Percentiles rank a stretch among this genome's conserved stretches.
phyloP scores from a whole-genome alignment of 768 basidiomycete genomes.

The Tricholoma sp. region DNA sequence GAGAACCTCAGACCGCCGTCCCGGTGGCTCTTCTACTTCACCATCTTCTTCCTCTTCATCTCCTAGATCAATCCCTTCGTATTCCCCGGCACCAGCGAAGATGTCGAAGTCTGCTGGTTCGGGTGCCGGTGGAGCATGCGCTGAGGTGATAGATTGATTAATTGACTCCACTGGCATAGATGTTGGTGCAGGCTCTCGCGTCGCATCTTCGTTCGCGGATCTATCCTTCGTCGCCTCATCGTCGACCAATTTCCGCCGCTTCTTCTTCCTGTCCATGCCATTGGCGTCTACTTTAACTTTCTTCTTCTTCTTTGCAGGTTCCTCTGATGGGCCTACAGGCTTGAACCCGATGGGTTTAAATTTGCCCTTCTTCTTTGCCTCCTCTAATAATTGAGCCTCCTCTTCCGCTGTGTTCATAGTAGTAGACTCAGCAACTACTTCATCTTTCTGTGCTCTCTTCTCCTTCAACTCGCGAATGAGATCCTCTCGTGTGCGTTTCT shows the following conservation, averaged over 20 bases:
- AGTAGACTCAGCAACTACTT: constrained; percentile 19
- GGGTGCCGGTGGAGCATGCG: constrained; percentile 18
- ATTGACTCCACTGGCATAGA: not conserved
- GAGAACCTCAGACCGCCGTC: not conserved
- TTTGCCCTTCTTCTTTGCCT: constrained; percentile 45
- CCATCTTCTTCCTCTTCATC: constrained; percentile 37
- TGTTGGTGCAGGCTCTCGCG: not conserved
- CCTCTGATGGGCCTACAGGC: constrained; percentile 40
- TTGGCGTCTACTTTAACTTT: constrained; percentile 38
- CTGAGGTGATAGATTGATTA: not conserved
- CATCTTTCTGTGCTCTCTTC: constrained; percentile 37
- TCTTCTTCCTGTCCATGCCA: constrained; percentile 53
- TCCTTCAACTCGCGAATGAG: constrained; percentile 69
- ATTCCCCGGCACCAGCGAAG: constrained; percentile 82
- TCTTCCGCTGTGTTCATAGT: constrained; percentile 19
- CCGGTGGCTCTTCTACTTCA: not conserved
- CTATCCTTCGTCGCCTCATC: constrained; percentile 17
- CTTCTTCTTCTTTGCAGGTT: constrained; percentile 44
- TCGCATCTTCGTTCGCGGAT: constrained; percentile 20
- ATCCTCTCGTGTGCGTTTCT: constrained; percentile 77
- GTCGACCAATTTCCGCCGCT: constrained; percentile 44
- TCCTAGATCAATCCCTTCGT: constrained; percentile 59
- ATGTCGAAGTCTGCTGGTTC: constrained; percentile 73
- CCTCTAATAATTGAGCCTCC: constrained; percentile 31
- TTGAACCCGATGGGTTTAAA: constrained; percentile 65